Percentiles rank a stretch among this genome's conserved stretches.
Evolutionary conservation across 768 basidiomycete genomes (phyloP).

Genomic region (Neoboletus brunneissimus): DNA sequence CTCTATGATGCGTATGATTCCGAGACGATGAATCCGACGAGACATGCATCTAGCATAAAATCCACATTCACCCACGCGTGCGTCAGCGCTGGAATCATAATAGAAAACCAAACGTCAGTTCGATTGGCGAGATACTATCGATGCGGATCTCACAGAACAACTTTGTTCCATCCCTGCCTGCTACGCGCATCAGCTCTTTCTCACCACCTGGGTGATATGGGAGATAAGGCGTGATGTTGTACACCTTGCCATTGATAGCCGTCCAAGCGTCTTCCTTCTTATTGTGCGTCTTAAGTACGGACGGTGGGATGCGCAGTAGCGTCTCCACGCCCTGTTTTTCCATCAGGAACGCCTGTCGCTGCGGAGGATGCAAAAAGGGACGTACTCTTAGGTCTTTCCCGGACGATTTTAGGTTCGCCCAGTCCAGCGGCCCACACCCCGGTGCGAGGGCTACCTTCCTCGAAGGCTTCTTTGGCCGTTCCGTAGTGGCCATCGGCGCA

Average conservation of each 20-base stretch:
- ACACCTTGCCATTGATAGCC: constrained; percentile 88
- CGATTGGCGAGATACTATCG: background rate
- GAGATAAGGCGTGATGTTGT: constrained; percentile 92
- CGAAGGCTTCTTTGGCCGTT: constrained; percentile 54
- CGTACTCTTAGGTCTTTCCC: constrained; percentile 76
- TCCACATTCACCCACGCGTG: constrained; percentile 99
- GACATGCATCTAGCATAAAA: constrained; percentile 89
- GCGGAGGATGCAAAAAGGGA: background rate
- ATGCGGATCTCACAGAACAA: constrained; percentile 72
- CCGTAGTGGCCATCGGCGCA: constrained; percentile 62
- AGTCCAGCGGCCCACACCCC: constrained; percentile 89
- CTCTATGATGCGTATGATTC: constrained; percentile 51
- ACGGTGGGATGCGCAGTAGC: constrained; percentile 68
- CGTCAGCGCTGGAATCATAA: constrained; percentile 59
- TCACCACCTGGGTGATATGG: constrained; percentile 93
- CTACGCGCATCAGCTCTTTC: constrained; percentile 90
- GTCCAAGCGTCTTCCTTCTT: constrained; percentile 90
- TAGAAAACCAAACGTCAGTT: constrained; percentile 4
- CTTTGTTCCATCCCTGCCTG: constrained; percentile 92
- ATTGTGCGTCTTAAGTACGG: constrained; percentile 76
- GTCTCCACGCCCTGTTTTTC: constrained; percentile 64
- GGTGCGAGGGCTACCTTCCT: constrained; percentile 89
- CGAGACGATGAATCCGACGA: constrained; percentile 85
- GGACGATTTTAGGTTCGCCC: constrained; percentile 84
- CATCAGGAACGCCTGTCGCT: background rate